phyloP scores from a whole-genome alignment of 805 yeast genomes.

The Pichia californica region DNA sequence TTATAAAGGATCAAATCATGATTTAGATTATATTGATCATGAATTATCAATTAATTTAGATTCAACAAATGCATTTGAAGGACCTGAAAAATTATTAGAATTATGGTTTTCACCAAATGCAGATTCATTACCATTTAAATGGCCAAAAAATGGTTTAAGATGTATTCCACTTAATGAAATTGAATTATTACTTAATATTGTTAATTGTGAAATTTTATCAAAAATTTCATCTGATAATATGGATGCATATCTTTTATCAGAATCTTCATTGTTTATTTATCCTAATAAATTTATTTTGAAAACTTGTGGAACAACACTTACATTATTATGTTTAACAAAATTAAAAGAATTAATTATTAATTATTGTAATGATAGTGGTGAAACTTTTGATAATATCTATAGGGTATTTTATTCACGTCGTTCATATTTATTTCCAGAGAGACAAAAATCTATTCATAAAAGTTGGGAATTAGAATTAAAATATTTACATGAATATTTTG shows the following conservation, averaged over 20 bases:
- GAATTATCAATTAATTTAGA: conserved; percentile 73
- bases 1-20: conserved; percentile 11
- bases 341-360: conserved; percentile 46
- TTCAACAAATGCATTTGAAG: conserved; percentile 91
- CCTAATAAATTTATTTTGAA: conserved; percentile 80
- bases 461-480: conserved; percentile 80
- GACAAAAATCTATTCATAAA: conserved; percentile 72
- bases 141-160: conserved; percentile 45
- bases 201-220: conserved; percentile 83
- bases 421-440: conserved; percentile 86
- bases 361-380: conserved; percentile 33
- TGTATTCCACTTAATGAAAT: conserved; percentile 60
- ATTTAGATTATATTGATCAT: conserved; percentile 54
- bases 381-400: conserved; percentile 35
- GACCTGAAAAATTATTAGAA: conserved; percentile 91
- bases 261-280: conserved; percentile 84
- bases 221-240: conserved; percentile 57
- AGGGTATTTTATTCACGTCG: conserved; percentile 86
- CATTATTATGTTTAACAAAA: conserved; percentile 66
- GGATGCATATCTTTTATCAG: conserved; percentile 84
- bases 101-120: conserved; percentile 71
- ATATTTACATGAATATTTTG: conserved; percentile 60
- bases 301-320: conserved; percentile 95
- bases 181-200: conserved; percentile 70
- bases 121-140: conserved; percentile 29